Evolutionary conservation across 805 yeast genomes (phyloP).

Genomic region (Schwanniomyces yamadae): DNA sequence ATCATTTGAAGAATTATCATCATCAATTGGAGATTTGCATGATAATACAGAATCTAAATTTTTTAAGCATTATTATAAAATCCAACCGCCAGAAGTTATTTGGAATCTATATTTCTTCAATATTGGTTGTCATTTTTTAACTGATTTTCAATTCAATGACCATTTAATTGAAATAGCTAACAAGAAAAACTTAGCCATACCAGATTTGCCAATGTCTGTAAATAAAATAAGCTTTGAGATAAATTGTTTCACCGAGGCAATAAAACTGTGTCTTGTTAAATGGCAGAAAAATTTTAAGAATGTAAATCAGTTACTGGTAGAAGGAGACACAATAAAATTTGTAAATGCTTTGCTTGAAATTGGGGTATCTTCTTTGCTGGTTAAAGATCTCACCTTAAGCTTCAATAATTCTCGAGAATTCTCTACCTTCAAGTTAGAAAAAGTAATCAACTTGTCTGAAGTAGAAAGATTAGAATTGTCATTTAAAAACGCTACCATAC

Average conservation of each 20-base stretch:
- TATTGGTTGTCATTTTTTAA: neutral
- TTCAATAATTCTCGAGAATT: neutral
- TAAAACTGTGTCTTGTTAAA: neutral
- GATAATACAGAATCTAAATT: neutral
- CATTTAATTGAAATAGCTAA: neutral
- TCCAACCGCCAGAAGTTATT: neutral
- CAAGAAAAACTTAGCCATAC: neutral
- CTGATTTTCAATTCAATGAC: constrained; percentile 1
- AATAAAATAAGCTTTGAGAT: neutral
- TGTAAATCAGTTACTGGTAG: neutral
- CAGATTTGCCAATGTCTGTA: neutral
- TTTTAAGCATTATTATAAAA: neutral
- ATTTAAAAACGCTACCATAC: too few relatives aligned
- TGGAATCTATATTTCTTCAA: constrained; percentile 1
- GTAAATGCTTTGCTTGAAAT: neutral
- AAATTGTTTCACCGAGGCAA: neutral
- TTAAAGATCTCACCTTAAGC: neutral
- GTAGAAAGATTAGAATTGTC: constrained; percentile 4
- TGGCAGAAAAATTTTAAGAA: neutral
- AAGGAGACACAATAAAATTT: neutral
- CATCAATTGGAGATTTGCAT: too few relatives aligned
- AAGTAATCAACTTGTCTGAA: neutral
- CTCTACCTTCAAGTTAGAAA: neutral
- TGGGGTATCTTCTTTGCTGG: neutral
- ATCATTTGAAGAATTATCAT: constrained; percentile 1